phyloP scores from a whole-genome alignment of 1,139 yeast species.

The Geotrichum phurueaensis region DNA sequence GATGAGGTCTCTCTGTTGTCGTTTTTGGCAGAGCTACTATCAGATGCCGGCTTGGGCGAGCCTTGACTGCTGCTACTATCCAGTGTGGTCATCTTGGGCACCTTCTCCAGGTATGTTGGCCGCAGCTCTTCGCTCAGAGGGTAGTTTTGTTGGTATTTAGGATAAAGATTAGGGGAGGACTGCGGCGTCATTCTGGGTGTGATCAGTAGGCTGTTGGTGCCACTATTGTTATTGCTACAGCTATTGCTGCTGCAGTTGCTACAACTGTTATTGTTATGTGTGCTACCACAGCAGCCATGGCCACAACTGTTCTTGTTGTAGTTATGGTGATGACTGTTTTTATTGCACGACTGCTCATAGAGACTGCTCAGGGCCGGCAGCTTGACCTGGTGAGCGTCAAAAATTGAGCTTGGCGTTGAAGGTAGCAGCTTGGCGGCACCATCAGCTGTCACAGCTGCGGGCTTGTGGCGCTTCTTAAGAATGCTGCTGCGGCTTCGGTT shows the following conservation, averaged over 20 bases:
- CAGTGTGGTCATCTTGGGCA: constrained; percentile 22
- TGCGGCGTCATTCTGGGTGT: constrained; percentile 29
- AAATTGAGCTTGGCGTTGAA: constrained; percentile 6
- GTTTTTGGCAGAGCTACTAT: not conserved
- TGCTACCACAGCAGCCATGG: not conserved
- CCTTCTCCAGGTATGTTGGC: constrained; percentile 31
- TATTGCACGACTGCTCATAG: not conserved
- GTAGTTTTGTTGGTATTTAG: constrained; percentile 17
- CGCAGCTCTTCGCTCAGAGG: constrained; percentile 33
- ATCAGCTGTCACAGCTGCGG: not conserved
- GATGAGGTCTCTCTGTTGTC: not conserved
- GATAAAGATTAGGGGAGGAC: constrained; percentile 26
- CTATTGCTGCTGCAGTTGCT: not conserved
- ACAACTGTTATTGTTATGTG: not conserved
- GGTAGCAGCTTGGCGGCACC: not conserved
- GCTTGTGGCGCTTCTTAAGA: not conserved
- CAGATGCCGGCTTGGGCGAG: not conserved
- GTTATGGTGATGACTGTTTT: not conserved
- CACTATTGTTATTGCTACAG: not conserved
- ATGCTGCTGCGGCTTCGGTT: constrained; percentile 46
- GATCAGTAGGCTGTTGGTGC: not conserved
- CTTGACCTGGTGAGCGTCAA: not conserved
- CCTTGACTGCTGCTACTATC: not conserved
- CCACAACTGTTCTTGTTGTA: constrained; percentile 10
- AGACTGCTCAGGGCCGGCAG: not conserved